Base-by-base conservation (phyloP, 2,329 filamentous ascomycete genomes). In the Fusarium pilosicola region DNA sequence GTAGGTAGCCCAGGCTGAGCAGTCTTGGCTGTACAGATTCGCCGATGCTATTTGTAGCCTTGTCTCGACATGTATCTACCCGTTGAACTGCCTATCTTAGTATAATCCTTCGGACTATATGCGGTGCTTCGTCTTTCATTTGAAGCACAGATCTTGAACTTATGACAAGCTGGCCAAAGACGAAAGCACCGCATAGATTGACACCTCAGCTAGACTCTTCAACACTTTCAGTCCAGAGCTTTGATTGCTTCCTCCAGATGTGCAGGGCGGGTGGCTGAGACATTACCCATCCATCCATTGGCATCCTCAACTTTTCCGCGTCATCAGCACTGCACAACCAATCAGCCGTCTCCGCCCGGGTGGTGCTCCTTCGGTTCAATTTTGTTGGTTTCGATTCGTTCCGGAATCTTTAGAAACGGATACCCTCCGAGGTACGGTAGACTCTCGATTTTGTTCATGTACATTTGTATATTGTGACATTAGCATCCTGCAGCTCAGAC, bases 21-120 rank as follows among this genome's bases (percentile, higher is more conserved):
- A 60, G 69, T 71, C 72, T 77, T 76, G 70, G 74, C 73, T 72
- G 56, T 58, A 67, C 34, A 65, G 68, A 68, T 77, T 77, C 68
- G 68, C 68, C 74, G 66, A 70, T 59, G 44, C 68, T 70, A 55
- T 75, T 74, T 56, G 55, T 61, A 63, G 71, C 68, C 69, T 74
- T 42, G 62, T 56, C 54, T 74, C 54, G 45, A 48, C 14, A 48
- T 30, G 20, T 30, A 48, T 48, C 45, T 56, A 59, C 58, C 28
- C 51, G 32, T 42, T 49, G 54, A 34, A 64, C 68, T 68, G 38
- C 71, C 67, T 72, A 74, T 70, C 56, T 66, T 30, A 44, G 70
- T 48, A 71, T 57, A 60, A 68, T 64, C 36, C 24, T 45, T 71
- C 54, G 66, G 67, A 22, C 48, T 42, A 45, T 51, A 63, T 68